phyloP scores from a whole-genome alignment of 805 yeast species.

The Nakazawaea ambrosiae region DNA sequence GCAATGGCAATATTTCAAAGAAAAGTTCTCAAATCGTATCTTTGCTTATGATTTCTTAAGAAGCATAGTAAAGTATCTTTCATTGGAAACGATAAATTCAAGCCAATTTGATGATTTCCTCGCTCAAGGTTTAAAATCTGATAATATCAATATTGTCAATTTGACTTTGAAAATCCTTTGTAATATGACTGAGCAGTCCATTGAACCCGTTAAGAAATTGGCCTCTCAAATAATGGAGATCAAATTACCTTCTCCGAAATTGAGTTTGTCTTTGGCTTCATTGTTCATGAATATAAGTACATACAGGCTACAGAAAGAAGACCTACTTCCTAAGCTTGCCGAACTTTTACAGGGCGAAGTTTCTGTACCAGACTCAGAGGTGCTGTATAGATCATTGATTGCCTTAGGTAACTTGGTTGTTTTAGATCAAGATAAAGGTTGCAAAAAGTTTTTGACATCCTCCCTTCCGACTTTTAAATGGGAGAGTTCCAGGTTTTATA shows the following conservation, averaged over 20 bases:
- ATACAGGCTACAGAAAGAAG: slow-evolving; percentile 24
- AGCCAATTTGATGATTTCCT: slow-evolving; percentile 31
- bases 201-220: slow-evolving; percentile 37
- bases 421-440: slow-evolving; percentile 4
- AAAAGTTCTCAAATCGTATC: slow-evolving; percentile 32
- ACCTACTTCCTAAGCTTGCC: slow-evolving; percentile 16
- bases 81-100: slow-evolving; percentile 22
- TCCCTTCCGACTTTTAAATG: slow-evolving; percentile 2
- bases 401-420: slow-evolving; percentile 54
- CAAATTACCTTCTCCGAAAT: slow-evolving; percentile 20
- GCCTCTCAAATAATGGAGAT: slow-evolving; percentile 18
- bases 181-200: slow-evolving; percentile 41
- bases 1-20: slow-evolving; percentile 17
- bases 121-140: slow-evolving; percentile 30
- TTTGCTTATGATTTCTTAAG: slow-evolving; percentile 59
- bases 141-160: slow-evolving; percentile 34
- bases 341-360: slow-evolving; percentile 21
- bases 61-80: slow-evolving; percentile 26
- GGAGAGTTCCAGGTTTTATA: slow-evolving; percentile 6
- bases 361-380: slow-evolving; percentile 43
- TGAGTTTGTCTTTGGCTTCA: slow-evolving; percentile 37
- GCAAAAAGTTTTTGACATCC: slow-evolving; percentile 3
- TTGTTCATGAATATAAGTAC: slow-evolving; percentile 43
- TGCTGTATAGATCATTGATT: slow-evolving; percentile 57
- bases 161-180: slow-evolving; percentile 49